These are phyloP conservation scores for Nadsonia fulvescens DNA, from an alignment of 805 yeast species.

Conservation along the genomic window DNA sequence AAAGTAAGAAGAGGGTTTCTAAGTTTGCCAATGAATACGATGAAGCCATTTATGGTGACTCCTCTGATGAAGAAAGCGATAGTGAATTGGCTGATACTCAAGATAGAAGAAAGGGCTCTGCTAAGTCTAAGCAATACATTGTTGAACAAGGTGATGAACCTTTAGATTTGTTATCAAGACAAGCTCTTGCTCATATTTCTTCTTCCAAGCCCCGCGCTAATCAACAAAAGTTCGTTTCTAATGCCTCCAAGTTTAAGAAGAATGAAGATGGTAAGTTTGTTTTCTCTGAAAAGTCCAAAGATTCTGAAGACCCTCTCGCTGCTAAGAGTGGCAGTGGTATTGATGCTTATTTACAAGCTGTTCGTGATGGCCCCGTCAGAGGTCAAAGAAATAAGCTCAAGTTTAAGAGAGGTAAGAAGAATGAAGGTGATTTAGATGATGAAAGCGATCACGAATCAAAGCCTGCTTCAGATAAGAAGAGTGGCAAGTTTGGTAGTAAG, in stretches of 20 bases:
- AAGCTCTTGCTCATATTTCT: conserved; percentile 72
- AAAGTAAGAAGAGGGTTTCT: conserved; percentile 16
- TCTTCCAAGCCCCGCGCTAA: conserved; percentile 63
- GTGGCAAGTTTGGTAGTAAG: too few species aligned
- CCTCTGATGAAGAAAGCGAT: conserved; percentile 38
- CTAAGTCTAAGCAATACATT: conserved; percentile 37
- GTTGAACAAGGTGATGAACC: conserved; percentile 65
- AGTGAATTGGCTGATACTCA: conserved; percentile 21
- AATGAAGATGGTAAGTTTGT: conserved; percentile 52
- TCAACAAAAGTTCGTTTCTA: conserved; percentile 8
- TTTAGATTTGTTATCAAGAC: conserved; percentile 71
- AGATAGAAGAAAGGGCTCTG: conserved; percentile 11
- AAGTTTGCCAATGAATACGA: conserved; percentile 77
- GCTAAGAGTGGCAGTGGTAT: conserved; percentile 30
- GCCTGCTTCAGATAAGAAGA: conserved; percentile 5
- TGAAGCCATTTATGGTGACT: conserved; percentile 69
- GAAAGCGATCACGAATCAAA: conserved; percentile 26
- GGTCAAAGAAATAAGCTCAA: conserved; percentile 86
- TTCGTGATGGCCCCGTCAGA: conserved; percentile 80
- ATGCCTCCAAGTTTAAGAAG: conserved; percentile 23
- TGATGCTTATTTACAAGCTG: conserved; percentile 87
- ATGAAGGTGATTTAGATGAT: conserved; percentile 35
- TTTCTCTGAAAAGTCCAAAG: conserved; percentile 32
- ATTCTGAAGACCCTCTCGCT: conserved; percentile 12
- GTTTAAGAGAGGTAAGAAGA: conserved; percentile 46